Evolutionary conservation across 2,329 filamentous ascomycete genomes (phyloP), one percentile per base, ranked within the genome.

Genomic region (Monilinia polystroma): DNA sequence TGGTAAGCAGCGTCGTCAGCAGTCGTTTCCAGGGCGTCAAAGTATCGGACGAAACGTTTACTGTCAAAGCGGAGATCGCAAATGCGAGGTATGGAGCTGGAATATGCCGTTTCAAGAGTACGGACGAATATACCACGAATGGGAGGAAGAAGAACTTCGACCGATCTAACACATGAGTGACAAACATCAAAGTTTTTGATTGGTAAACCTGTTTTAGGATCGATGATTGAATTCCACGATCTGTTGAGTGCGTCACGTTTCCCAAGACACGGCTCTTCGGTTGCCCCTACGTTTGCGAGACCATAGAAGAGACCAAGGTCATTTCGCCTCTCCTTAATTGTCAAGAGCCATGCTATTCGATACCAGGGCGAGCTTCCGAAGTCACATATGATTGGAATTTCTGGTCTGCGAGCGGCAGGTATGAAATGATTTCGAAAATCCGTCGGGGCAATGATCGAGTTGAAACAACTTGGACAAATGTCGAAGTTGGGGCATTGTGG

Each of bases 381-480:
- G 70, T 93, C 89, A 78, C 94, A 98, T 56, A 84, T 81, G 10
- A 91, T 82, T 56, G 85, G 82, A 52, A 82, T 80, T 18, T 85
- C 83, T 3, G 83, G 80, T 20, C 87, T 85, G 38, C 82, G 80
- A 41, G 86, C 82, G 47, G 86, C 85, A 3, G 83, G 83, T 14
- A 87, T 80, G 73, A 97, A 92, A 45, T 87, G 81, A 20, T 85
- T 81, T 2, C 86, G 83, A 75, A 91, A 96, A 26, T 85, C 82
- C 0, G 91, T 90, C 32, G 85, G 81, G 18, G 83, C 83, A 71
- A 94, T 92, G 11, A 92, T 85, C 7, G 83, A 83, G 3, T 84
- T 82, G 76, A 91, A 92, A 78, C 94, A 98, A 16, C 85, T 86
- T 0, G 92, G 91, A 73, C 94, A 97, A 56, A 97, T 89, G 69